A percentile compares a stretch with the other conserved stretches of the same genome.
These are phyloP conservation scores for Diplodia scrobiculata DNA, from an alignment of 2,329 filamentous ascomycete species.

Conservation along the genomic window DNA sequence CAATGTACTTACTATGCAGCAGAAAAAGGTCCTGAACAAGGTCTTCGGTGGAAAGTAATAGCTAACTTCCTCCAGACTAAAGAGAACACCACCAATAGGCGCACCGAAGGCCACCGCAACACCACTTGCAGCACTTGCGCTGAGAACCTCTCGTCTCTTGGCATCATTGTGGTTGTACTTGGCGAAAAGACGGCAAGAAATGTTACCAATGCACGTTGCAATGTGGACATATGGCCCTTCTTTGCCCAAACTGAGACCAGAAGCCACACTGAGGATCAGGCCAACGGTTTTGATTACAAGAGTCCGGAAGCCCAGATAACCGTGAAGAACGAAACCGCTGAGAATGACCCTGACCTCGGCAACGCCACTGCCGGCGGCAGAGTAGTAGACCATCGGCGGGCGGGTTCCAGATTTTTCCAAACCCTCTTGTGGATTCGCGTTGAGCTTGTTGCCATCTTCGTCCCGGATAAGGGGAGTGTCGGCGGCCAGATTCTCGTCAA, in stretches of 20 bases:
- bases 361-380: slow-evolving; percentile 91
- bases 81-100: slow-evolving; percentile 84
- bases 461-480: slow-evolving; percentile 45
- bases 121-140: slow-evolving; percentile 85
- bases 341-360: slow-evolving; percentile 96
- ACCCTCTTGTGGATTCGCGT: slow-evolving; percentile 46
- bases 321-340: slow-evolving; percentile 96
- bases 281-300: slow-evolving; percentile 81
- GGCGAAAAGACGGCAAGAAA: slow-evolving; percentile 85
- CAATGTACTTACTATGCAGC: slow-evolving; percentile 71
- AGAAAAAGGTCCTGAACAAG: slow-evolving; percentile 96
- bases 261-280: slow-evolving; percentile 84
- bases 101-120: slow-evolving; percentile 94
- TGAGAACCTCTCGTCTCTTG: slow-evolving; percentile 91
- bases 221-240: slow-evolving; percentile 98
- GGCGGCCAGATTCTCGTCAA: slow-evolving; percentile 90
- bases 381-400: slow-evolving; percentile 88
- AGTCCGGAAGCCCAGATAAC: slow-evolving; percentile 87
- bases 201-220: slow-evolving; percentile 91
- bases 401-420: slow-evolving; percentile 46
- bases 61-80: slow-evolving; percentile 90
- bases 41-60: slow-evolving; percentile 99
- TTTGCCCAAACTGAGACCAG: slow-evolving; percentile 90
- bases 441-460: slow-evolving; percentile 47
- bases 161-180: slow-evolving; percentile 95